These are phyloP conservation scores for Hanseniaspora taiwanica DNA, from an alignment of 805 yeast species.

Conservation along the genomic window DNA sequence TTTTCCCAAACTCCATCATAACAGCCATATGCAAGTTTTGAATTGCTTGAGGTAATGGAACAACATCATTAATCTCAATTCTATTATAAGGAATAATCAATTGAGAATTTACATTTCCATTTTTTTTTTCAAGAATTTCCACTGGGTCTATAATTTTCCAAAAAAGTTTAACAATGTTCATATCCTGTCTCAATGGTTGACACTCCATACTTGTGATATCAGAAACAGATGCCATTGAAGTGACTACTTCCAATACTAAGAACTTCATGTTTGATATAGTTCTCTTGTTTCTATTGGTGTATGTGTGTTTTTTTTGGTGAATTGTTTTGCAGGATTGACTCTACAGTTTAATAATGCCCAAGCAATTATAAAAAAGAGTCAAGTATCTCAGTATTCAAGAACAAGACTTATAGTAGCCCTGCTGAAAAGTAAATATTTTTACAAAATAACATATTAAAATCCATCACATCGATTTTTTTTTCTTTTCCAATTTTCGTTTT, in stretches of 20 bases:
- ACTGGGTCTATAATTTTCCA: slow-evolving; percentile 6
- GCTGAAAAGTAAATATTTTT: too few relatives aligned
- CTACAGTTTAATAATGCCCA: too few relatives aligned
- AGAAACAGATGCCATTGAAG: slow-evolving; percentile 3
- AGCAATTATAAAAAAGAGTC: too few relatives aligned
- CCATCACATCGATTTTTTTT: too few relatives aligned
- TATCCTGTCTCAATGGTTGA: slow-evolving; percentile 7
- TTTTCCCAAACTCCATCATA: slow-evolving; percentile 1
- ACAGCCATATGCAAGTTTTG: slow-evolving; percentile 37
- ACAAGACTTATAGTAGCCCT: too few relatives aligned
- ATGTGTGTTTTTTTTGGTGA: neutral
- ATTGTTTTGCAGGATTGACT: too few relatives aligned
- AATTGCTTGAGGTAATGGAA: slow-evolving; percentile 51
- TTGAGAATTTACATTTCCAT: neutral
- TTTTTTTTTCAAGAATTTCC: slow-evolving; percentile 3
- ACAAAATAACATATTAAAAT: too few relatives aligned
- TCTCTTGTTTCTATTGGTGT: neutral
- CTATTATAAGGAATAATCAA: slow-evolving; percentile 6
- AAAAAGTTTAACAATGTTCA: slow-evolving; percentile 6
- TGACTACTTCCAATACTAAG: slow-evolving; percentile 5
- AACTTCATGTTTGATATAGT: slow-evolving; percentile 3
- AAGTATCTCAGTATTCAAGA: too few relatives aligned
- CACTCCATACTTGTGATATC: slow-evolving; percentile 1
- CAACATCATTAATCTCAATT: slow-evolving; percentile 13
- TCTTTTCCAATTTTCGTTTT: too few relatives aligned